phyloP scores from a whole-genome alignment of 257 asterid genomes.

The Leptodermis oblonga region DNA sequence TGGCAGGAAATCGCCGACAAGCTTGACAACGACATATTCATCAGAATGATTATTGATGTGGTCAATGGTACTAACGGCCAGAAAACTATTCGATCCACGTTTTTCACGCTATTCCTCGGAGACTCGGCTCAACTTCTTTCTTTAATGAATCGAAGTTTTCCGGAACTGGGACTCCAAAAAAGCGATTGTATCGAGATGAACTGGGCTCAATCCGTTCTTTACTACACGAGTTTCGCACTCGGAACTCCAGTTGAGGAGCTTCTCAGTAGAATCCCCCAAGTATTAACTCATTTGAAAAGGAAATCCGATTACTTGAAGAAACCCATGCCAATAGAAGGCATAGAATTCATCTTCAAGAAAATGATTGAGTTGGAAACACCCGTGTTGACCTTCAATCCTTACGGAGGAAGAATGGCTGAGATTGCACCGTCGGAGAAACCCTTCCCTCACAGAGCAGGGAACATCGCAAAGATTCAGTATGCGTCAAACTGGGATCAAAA shows the following conservation, averaged over 20 bases:
- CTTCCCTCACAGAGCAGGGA: constrained; percentile 34
- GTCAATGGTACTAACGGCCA: not conserved
- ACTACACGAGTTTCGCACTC: constrained; percentile 33
- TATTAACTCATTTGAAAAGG: constrained; percentile 28
- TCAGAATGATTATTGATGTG: constrained; percentile 24
- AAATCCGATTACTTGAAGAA: constrained; percentile 55
- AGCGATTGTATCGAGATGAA: constrained; percentile 44
- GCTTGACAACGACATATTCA: constrained; percentile 24
- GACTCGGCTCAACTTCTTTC: constrained; percentile 31
- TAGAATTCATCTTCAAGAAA: constrained; percentile 40
- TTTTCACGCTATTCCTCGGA: constrained; percentile 42
- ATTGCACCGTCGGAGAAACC: constrained; percentile 21
- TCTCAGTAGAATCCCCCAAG: constrained; percentile 35
- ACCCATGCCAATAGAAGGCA: constrained; percentile 36
- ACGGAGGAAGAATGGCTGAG: constrained; percentile 30
- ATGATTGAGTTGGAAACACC: constrained; percentile 38
- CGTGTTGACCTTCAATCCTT: constrained; percentile 15
- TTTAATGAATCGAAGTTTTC: constrained; percentile 26
- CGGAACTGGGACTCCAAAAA: constrained; percentile 36
- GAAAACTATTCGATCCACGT: constrained; percentile 28
- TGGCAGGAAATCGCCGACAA: constrained; percentile 23
- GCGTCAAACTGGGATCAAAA: constrained; percentile 18
- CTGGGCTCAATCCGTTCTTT: constrained; percentile 51
- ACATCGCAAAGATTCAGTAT: constrained; percentile 26
- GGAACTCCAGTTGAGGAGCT: constrained; percentile 40